phyloP scores from a whole-genome alignment of 179 eudicot species.

The Beta macrorhiza region DNA sequence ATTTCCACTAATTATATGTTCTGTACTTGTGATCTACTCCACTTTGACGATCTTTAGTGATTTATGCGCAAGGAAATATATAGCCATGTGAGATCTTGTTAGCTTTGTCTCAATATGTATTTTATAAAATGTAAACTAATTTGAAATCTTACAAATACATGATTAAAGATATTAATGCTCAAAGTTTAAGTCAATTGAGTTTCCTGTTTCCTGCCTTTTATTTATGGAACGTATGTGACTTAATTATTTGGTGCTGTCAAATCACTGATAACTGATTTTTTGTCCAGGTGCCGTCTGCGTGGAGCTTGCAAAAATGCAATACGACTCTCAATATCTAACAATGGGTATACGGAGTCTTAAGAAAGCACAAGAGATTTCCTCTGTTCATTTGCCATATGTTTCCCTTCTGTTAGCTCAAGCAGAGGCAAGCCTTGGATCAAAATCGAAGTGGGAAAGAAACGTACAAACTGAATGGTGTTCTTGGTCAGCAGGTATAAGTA shows the following conservation, averaged over 20 bases:
- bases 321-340: slow-evolving; percentile 54
- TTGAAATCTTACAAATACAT: too few relatives aligned
- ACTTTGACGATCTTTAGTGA: too few relatives aligned
- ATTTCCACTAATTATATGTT: neutral
- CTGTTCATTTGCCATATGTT: slow-evolving; percentile 52
- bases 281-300: slow-evolving; percentile 78
- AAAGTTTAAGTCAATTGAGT: too few relatives aligned
- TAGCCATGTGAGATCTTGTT: too few relatives aligned
- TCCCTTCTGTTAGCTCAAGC: slow-evolving; percentile 84
- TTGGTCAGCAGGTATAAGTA: slow-evolving; percentile 80
- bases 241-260: slow-evolving; percentile 1
- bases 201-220: neutral
- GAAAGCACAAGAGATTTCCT: slow-evolving; percentile 58
- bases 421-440: slow-evolving; percentile 88
- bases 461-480: slow-evolving; percentile 73
- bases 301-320: slow-evolving; percentile 67
- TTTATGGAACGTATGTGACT: neutral
- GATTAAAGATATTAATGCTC: too few relatives aligned
- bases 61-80: too few relatives aligned
- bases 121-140: too few relatives aligned
- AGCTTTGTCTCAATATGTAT: too few relatives aligned
- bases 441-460: slow-evolving; percentile 64
- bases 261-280: slow-evolving; percentile 3
- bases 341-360: slow-evolving; percentile 67
- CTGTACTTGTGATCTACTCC: neutral